phyloP scores from a whole-genome alignment of 2,329 filamentous ascomycete genomes.

The Fusarium sp. region DNA sequence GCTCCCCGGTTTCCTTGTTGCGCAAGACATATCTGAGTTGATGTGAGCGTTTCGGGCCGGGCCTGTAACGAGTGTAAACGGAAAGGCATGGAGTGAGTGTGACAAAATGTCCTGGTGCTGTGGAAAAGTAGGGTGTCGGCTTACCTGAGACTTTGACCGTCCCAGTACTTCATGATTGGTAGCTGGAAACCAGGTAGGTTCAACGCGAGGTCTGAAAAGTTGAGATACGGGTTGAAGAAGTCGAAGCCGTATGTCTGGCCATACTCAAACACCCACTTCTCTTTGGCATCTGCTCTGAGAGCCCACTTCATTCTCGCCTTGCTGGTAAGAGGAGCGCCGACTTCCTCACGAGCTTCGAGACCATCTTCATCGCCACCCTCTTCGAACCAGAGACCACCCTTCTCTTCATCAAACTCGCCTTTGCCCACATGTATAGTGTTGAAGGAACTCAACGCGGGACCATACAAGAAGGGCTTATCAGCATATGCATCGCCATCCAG shows the following conservation, averaged over 20 bases:
- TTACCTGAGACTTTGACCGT: conserved; percentile 80
- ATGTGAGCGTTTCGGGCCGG: conserved; percentile 73
- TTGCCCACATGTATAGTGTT: conserved; percentile 78
- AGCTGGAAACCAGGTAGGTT: conserved; percentile 78
- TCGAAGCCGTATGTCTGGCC: conserved; percentile 64
- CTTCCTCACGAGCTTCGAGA: conserved; percentile 54
- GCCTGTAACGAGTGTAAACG: conserved; percentile 42
- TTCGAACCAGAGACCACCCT: conserved; percentile 67
- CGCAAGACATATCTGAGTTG: conserved; percentile 92
- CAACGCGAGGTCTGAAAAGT: conserved; percentile 80
- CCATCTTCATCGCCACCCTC: conserved; percentile 73
- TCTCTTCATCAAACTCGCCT: conserved; percentile 57
- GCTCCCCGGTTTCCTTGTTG: conserved; percentile 76
- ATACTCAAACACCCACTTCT: conserved; percentile 65
- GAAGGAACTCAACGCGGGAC: conserved; percentile 81
- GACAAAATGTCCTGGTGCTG: background rate
- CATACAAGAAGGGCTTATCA: conserved; percentile 87
- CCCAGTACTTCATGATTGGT: conserved; percentile 81
- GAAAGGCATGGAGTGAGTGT: conserved; percentile 27
- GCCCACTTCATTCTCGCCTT: conserved; percentile 70
- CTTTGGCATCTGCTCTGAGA: conserved; percentile 59
- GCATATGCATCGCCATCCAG: conserved; percentile 91
- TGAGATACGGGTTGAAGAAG: conserved; percentile 93
- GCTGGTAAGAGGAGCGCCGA: conserved; percentile 63
- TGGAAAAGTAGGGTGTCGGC: conserved; percentile 41